A percentile compares a stretch with the other conserved stretches of the same genome.
Conservation (phyloP, 352 stramenopile species). For the Pythium sp. region DNA sequence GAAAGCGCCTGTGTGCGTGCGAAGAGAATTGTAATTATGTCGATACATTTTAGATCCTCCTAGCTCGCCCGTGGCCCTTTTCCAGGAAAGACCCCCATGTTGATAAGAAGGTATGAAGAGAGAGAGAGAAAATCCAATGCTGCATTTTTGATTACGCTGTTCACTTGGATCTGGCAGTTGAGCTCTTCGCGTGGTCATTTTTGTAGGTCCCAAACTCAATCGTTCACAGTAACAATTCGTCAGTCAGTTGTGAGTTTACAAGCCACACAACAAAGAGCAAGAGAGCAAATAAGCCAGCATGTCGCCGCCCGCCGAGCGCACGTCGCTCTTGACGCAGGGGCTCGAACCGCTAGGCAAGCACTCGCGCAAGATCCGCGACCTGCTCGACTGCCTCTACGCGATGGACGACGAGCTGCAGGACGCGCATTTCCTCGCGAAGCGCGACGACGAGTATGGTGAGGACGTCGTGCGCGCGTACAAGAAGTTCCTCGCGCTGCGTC, state of each 20-base stretch:
- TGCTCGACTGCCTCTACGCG: constrained; percentile 40
- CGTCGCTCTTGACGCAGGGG: constrained; percentile 47
- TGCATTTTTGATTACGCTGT: constrained; percentile 12
- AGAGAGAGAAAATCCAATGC: constrained; percentile 5
- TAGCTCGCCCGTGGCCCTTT: background rate
- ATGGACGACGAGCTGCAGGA: constrained; percentile 57
- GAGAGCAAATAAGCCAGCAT: background rate
- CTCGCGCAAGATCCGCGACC: constrained; percentile 26
- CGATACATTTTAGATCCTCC: constrained; percentile 13
- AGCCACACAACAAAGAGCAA: background rate
- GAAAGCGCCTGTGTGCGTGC: background rate
- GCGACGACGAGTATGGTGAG: constrained; percentile 63
- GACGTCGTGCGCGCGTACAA: constrained; percentile 60
- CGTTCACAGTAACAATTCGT: no score
- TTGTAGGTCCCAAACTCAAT: no score
- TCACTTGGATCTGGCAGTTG: constrained; percentile 5
- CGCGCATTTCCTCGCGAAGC: constrained; percentile 48
- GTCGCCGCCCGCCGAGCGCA: constrained; percentile 11
- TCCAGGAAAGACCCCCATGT: background rate
- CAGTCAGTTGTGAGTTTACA: background rate
- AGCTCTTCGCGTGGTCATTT: background rate
- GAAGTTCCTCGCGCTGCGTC: constrained; percentile 45
- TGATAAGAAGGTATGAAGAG: background rate
- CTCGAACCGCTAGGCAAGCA: constrained; percentile 33
- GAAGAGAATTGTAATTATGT: constrained; percentile 15